Evolutionary conservation across 208 protist species (phyloP).

Genomic region (Leptomonas seymouri): DNA sequence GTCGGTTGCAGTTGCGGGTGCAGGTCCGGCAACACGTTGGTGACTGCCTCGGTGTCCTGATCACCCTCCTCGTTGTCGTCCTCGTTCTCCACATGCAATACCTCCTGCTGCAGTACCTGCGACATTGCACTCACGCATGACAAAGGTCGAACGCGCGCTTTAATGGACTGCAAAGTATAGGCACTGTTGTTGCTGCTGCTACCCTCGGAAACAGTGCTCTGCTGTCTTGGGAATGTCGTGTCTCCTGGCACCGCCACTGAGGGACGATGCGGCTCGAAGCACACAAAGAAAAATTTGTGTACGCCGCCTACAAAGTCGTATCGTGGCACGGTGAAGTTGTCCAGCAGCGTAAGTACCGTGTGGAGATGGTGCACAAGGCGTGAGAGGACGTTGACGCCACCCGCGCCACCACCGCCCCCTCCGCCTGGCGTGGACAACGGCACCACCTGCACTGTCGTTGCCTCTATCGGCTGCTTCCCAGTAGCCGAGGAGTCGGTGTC

Average conservation of each 20-base stretch:
- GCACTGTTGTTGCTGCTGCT: neutral
- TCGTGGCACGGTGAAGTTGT: slow-evolving; percentile 31
- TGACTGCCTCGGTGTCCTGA: slow-evolving; percentile 25
- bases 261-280: slow-evolving; percentile 33
- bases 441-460: neutral
- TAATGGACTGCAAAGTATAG: slow-evolving; percentile 14
- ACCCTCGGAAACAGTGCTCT: neutral
- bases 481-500: neutral
- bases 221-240: neutral
- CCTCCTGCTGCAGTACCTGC: slow-evolving; percentile 30
- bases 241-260: slow-evolving; percentile 21
- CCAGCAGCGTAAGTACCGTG: slow-evolving; percentile 37
- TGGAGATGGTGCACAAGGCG: slow-evolving; percentile 43
- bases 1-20: slow-evolving; percentile 12
- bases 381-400: slow-evolving; percentile 14
- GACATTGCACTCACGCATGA: slow-evolving; percentile 33
- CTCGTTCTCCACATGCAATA: slow-evolving; percentile 20
- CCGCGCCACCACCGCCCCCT: neutral
- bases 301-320: slow-evolving; percentile 29
- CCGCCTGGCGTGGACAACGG: neutral
- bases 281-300: slow-evolving; percentile 28
- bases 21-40: slow-evolving; percentile 30
- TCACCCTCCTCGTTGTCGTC: slow-evolving; percentile 14
- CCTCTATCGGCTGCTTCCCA: neutral
- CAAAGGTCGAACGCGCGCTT: slow-evolving; percentile 31